Evolutionary conservation across 768 basidiomycete genomes (phyloP), one percentile per base, ranked within the genome.

Genomic region (Phylloporus sp.): DNA sequence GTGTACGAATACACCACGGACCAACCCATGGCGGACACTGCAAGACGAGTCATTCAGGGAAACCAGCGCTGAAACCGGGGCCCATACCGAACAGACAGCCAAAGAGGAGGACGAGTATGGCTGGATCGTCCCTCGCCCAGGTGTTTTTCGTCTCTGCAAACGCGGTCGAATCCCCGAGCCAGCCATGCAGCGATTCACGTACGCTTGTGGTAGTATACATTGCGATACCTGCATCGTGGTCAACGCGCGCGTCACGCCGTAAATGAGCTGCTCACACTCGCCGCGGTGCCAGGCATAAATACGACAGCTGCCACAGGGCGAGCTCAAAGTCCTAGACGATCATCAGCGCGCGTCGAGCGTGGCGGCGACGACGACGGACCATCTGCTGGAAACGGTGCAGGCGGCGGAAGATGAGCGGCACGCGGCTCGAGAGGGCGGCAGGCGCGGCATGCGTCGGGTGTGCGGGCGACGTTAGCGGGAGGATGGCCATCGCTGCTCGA

Each of bases 121-220:
- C 95, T 18, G 95, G 95, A 62, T 98, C 95, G 66, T 98, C 95
- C 65, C 95, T 75, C 17, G 94, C 92, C 94, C 94, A 97, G 14
- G 88, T 91, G 65, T 98, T 96, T 75, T 96, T 97, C 17, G 94
- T 97, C 74, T 97, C 92, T 89, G 69, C 52, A 32, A 34, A 38
- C 34, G 18, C 29, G 54, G 31, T 28, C 36, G n/a, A 26, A 49
- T n/a, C 15, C 26, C 4, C 9, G 18, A 3, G n/a, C 31, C 3
- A 0, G 15, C 9, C 9, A 35, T 34, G 32, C 39, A 6, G 41
- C 3, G 0, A 24, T 34, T n/a, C 40, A 68, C 84, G 60, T 62
- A 94, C 94, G 90, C 69, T 94, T 94, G 70, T 96, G 94, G 62
- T 94, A 96, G 65, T 97, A 98, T 7, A 96, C 94, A 68, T 97